Base-by-base conservation (phyloP, 805 yeast species). In the Candida namnaoensis region DNA sequence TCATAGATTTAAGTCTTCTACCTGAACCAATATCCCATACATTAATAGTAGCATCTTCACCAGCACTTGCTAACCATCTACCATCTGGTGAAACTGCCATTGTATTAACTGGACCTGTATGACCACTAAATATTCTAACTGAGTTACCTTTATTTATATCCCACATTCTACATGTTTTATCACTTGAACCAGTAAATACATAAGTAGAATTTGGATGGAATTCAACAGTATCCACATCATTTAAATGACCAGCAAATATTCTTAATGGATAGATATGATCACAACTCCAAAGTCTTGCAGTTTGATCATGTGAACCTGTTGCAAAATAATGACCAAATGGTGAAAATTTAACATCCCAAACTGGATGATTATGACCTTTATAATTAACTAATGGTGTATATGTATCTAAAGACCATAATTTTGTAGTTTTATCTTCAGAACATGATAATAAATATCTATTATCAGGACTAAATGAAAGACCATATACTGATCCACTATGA, bases 101-200 rank as follows among this genome's bases (percentile, higher is more conserved):
- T 15, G 88, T 74, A 47, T 86, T 83, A 23, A 93, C 76, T 1
- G 97, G 83, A n/a, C 90, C 88, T 3, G 88, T 78, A 54, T 90
- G 97, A 1, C 96, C 97, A 61, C 88, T 77, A 60, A 93, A 91
- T 9, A 93, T 80, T 47, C 99, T 75, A 27, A 90, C 97, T 35
- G 95, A 80, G 48, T 79, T 81, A 34, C 99, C 99, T 35, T 80
- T 75, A 33, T 80, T 76, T 25, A 93, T 80, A 61, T 93, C 99
- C 99, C 99, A 93, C 97, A 93, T 90, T 48, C 99, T 74, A 56
- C 95, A 83, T 0, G 98, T 88, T 64, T 88, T 88, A 64, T 93
- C 99, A 47, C 90, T 78, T 6, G 96, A 87, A 7, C 99, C 99
- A 0, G 99, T 91, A 56, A 93, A 81, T 7, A 93, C 80, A 58